phyloP scores from a whole-genome alignment of 306 rosid genomes.

The cucumber (Cucumis sativus) region Cucumber_9930_V3 NC_026656.2:6169501-6170000 shows the following conservation, averaged over 20 bases:
- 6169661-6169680: constrained; percentile 60
- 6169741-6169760: constrained; percentile 44
- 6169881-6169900: constrained; percentile 52
- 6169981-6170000: constrained; percentile 52
- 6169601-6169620: constrained; percentile 54
- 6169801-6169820: constrained; percentile 58
- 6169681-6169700: constrained; percentile 93
- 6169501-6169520: constrained; percentile 41
- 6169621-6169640: constrained; percentile 71
- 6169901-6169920: constrained; percentile 61
- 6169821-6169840: constrained; percentile 48
- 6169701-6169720: constrained; percentile 56
- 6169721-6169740: constrained; percentile 43
- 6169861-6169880: constrained; percentile 52
- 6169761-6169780: constrained; percentile 62
- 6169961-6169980: constrained; percentile 83
- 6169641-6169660: constrained; percentile 42
- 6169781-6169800: constrained; percentile 65
- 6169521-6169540: constrained; percentile 42
- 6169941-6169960: constrained; percentile 56
- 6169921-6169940: constrained; percentile 50
- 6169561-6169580: constrained; percentile 61
- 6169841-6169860: constrained; percentile 51
- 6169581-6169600: constrained; percentile 86
- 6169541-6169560: constrained; percentile 62